These are phyloP conservation scores for Zymoseptoria tritici DNA, from an alignment of 2,329 filamentous ascomycete genomes.

Conservation along the genomic window DNA sequence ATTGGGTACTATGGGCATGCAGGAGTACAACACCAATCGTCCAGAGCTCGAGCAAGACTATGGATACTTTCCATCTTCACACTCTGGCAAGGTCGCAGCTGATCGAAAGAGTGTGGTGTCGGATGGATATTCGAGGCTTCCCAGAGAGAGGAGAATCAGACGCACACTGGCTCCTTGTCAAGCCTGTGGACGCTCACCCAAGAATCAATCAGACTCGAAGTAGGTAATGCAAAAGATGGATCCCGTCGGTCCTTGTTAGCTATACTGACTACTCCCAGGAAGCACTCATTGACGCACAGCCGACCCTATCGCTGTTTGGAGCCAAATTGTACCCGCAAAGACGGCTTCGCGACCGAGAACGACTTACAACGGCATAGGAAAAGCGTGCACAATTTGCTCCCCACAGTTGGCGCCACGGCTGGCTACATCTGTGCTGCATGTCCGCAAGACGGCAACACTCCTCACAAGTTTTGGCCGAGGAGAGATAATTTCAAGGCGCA, in stretches of 20 bases:
- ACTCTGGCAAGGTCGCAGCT: not conserved
- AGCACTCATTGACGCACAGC: conserved; percentile 63
- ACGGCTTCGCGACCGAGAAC: conserved; percentile 70
- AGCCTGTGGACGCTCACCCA: conserved; percentile 9
- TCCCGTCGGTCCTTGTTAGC: not conserved
- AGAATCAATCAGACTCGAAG: conserved; percentile 18
- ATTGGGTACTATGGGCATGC: not conserved
- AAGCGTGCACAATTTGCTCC: conserved; percentile 53
- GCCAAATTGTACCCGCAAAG: conserved; percentile 46
- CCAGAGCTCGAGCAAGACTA: conserved; percentile 7
- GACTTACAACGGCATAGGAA: conserved; percentile 74
- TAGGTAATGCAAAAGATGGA: conserved; percentile 2
- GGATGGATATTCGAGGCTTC: not conserved
- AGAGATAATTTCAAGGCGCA: conserved; percentile 84
- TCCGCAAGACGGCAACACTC: conserved; percentile 44
- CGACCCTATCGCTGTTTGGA: conserved; percentile 59
- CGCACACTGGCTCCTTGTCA: conserved; percentile 1
- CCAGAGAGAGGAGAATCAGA: conserved; percentile 2
- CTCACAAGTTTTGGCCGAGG: conserved; percentile 65
- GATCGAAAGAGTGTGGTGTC: not conserved
- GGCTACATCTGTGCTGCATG: conserved; percentile 52
- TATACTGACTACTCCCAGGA: conserved; percentile 45
- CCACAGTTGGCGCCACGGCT: conserved; percentile 36
- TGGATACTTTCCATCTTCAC: not conserved
- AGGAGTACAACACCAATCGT: conserved; percentile 4